Percentiles rank a stretch among this genome's conserved stretches.
phyloP scores from a whole-genome alignment of 768 basidiomycete species.

The Fomitopsis pulvina region DNA sequence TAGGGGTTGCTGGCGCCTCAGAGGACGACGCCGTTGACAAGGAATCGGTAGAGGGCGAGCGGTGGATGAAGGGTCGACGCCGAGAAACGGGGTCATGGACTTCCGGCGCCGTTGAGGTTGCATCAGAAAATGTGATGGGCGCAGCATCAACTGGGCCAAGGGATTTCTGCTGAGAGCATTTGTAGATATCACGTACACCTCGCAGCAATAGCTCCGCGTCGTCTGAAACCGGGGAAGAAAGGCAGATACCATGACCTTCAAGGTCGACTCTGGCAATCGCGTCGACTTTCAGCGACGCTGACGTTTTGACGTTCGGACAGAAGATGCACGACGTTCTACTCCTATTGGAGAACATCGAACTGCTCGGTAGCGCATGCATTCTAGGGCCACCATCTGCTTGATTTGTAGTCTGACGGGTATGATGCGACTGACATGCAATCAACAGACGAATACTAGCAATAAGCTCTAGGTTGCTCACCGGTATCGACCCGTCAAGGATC shows the following conservation, averaged over 20 bases:
- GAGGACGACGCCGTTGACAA: slow-evolving; percentile 22
- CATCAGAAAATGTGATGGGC: neutral
- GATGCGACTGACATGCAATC: neutral
- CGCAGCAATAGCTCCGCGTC: slow-evolving; percentile 11
- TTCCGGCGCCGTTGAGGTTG: neutral
- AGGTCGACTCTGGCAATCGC: slow-evolving; percentile 14
- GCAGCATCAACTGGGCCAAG: neutral
- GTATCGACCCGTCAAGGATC: neutral
- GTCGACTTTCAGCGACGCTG: slow-evolving; percentile 10
- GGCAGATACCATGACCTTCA: slow-evolving; percentile 14
- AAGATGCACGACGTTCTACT: neutral
- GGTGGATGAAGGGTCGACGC: slow-evolving; percentile 12
- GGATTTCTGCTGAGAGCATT: no score
- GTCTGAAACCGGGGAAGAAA: slow-evolving; percentile 8
- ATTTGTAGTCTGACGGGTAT: neutral
- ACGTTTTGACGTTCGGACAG: neutral
- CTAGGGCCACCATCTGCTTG: neutral
- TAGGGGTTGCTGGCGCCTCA: slow-evolving; percentile 22
- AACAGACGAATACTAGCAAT: neutral
- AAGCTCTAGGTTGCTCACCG: neutral
- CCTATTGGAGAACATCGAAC: neutral
- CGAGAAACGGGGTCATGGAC: neutral
- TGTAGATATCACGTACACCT: no score
- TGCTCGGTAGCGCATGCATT: no score
- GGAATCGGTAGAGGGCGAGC: slow-evolving; percentile 20